Conservation (phyloP, 2,329 filamentous ascomycete genomes). For the Lecanosticta acicola region DNA sequence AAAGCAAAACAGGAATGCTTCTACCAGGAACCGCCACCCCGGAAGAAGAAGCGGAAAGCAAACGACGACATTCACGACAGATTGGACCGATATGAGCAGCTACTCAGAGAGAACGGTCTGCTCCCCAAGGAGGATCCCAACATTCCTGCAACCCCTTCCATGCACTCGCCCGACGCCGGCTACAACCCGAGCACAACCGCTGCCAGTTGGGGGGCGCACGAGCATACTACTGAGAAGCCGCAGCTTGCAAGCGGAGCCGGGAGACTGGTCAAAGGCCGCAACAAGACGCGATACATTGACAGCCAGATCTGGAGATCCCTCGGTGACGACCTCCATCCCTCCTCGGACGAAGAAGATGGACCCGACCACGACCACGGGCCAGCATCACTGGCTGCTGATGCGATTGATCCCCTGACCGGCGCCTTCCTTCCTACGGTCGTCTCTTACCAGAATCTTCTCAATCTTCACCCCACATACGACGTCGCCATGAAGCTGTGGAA, state of each 20-base stretch:
- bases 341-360: slow-evolving; percentile 25
- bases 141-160: neutral
- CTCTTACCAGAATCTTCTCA: slow-evolving; percentile 17
- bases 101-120: slow-evolving; percentile 35
- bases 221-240: neutral
- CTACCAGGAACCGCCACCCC: slow-evolving; percentile 38
- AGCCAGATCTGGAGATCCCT: slow-evolving; percentile 30
- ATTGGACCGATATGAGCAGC: slow-evolving; percentile 38
- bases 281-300: slow-evolving; percentile 42
- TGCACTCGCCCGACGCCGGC: neutral
- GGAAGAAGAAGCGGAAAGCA: slow-evolving; percentile 36
- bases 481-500: slow-evolving; percentile 51
- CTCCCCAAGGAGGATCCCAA: slow-evolving; percentile 16
- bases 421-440: slow-evolving; percentile 18
- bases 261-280: slow-evolving; percentile 26
- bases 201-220: neutral
- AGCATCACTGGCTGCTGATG: slow-evolving; percentile 19
- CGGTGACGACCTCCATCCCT: slow-evolving; percentile 26
- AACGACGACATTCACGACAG: slow-evolving; percentile 32
- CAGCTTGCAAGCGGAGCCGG: slow-evolving; percentile 7
- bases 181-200: neutral
- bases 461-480: slow-evolving; percentile 51
- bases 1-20: slow-evolving; percentile 35
- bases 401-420: slow-evolving; percentile 25
- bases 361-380: slow-evolving; percentile 16